Conservation (phyloP, 2,329 filamentous ascomycete species). For the Fusarium pseudograminearum region DNA sequence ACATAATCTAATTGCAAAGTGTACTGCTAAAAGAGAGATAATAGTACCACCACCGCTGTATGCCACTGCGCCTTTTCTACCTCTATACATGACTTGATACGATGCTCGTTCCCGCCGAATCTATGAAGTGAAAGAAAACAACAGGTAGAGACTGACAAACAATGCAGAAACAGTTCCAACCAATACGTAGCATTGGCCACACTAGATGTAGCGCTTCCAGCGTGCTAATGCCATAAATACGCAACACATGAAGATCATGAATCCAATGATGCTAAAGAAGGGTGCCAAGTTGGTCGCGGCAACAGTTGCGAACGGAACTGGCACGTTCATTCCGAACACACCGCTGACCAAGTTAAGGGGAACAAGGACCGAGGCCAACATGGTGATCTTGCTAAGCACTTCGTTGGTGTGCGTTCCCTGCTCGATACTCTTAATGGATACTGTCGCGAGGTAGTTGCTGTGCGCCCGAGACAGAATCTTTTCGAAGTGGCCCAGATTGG, state of each 20-base stretch:
- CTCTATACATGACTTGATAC: conserved; percentile 26
- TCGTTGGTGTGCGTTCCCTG: conserved; percentile 90
- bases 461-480: conserved; percentile 96
- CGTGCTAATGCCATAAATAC: conserved; percentile 62
- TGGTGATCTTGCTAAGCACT: conserved; percentile 92
- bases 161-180: conserved; percentile 1
- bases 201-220: conserved; percentile 60
- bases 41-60: conserved; percentile 8
- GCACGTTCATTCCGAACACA: conserved; percentile 89
- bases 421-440: conserved; percentile 90
- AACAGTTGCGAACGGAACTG: conserved; percentile 71
- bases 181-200: conserved; percentile 47
- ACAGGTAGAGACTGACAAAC: conserved; percentile 10
- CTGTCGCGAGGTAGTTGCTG: conserved; percentile 94
- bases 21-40: conserved; percentile 20
- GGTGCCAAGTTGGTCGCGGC: conserved; percentile 60
- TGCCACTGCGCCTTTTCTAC: conserved; percentile 10
- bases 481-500: conserved; percentile 93
- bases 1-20: conserved; percentile 25
- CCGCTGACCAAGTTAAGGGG: conserved; percentile 93
- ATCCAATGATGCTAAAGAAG: conserved; percentile 44
- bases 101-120: conserved; percentile 19
- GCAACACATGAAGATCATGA: conserved; percentile 66
- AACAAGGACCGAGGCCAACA: conserved; percentile 94
- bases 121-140: conserved; percentile 34